Conservation (phyloP, 805 yeast genomes). For the Starmerella stellata region DNA sequence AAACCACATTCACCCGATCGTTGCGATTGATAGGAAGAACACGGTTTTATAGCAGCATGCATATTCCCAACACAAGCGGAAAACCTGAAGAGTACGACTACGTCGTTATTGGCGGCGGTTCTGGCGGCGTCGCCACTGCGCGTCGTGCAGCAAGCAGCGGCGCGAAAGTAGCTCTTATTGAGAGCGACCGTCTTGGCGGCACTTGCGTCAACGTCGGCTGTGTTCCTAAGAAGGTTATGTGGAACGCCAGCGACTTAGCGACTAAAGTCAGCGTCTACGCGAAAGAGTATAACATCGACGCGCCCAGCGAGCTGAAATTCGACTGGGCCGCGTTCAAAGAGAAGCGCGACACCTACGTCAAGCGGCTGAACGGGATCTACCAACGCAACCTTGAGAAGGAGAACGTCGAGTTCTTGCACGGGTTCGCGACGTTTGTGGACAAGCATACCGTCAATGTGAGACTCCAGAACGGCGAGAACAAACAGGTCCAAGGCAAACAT, state of each 20-base stretch:
- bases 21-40: too few species aligned
- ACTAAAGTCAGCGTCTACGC: constrained; percentile 48
- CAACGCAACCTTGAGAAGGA: constrained; percentile 74
- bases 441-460: constrained; percentile 50
- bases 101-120: constrained; percentile 95
- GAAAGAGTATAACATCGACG: constrained; percentile 62
- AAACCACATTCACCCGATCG: too few species aligned
- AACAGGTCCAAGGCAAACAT: constrained; percentile 58
- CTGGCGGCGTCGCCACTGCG: constrained; percentile 98
- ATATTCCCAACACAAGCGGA: constrained; percentile 32
- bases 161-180: constrained; percentile 68
- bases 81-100: constrained; percentile 61
- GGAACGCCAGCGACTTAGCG: constrained; percentile 91
- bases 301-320: constrained; percentile 41
- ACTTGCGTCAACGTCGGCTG: constrained; percentile 99
- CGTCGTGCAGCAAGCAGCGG: constrained; percentile 89
- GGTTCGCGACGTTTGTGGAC: constrained; percentile 59
- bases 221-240: constrained; percentile 97
- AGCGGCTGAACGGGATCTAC: constrained; percentile 80
- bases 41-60: neutral
- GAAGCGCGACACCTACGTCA: constrained; percentile 82
- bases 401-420: constrained; percentile 71
- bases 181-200: constrained; percentile 74
- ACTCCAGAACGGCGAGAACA: constrained; percentile 40
- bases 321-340: constrained; percentile 68